phyloP scores from a whole-genome alignment of 1,284 basidiomycete species.

The Melampsora abietis-canadensis region DNA sequence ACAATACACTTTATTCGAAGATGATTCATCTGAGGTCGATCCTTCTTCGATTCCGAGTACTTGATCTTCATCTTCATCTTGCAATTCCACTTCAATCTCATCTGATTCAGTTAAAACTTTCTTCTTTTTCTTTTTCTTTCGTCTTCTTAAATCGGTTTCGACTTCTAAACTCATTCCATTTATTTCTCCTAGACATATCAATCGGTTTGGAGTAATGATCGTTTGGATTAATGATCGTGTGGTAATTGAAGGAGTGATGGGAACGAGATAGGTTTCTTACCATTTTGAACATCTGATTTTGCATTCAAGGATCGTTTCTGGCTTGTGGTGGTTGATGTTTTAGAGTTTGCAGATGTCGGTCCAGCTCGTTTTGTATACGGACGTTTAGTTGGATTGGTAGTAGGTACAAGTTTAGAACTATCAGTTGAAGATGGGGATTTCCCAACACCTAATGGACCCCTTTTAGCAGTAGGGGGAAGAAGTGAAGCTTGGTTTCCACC shows the following conservation, averaged over 20 bases:
- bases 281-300: too few species aligned
- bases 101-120: not conserved
- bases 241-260: not conserved
- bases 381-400: not conserved
- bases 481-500: too few species aligned
- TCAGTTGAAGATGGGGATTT: not conserved
- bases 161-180: not conserved
- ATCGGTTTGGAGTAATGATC: not conserved
- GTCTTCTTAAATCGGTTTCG: conserved; percentile 3
- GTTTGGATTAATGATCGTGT: too few species aligned
- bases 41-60: not conserved
- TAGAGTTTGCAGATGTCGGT: not conserved
- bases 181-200: not conserved
- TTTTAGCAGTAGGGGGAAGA: too few species aligned
- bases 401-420: not conserved
- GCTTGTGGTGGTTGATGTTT: not conserved
- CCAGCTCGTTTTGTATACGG: conserved; percentile 36
- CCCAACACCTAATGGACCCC: not conserved
- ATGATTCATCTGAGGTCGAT: conserved; percentile 2
- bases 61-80: not conserved
- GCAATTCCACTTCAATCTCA: not conserved
- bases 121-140: not conserved
- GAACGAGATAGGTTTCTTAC: too few species aligned
- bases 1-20: conserved; percentile 18
- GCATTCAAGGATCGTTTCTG: too few species aligned